A percentile compares a stretch with the other conserved stretches of the same genome.
These are phyloP conservation scores for Phytophthora sp. DNA, from an alignment of 352 stramenopile species.

Conservation along the genomic window DNA sequence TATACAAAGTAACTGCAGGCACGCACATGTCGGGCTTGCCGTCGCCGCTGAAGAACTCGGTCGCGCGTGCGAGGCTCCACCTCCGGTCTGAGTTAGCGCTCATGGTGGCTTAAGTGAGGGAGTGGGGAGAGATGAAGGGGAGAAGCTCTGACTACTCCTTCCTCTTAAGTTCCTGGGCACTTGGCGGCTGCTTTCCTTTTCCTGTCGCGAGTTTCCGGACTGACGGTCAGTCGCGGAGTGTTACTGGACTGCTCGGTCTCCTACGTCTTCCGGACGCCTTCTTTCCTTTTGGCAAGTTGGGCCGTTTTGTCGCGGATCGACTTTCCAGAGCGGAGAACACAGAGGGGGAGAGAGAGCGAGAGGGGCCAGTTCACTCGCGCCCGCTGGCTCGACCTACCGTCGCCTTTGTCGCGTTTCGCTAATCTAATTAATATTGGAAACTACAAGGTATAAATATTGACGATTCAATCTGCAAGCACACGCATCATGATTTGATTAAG, in stretches of 20 bases:
- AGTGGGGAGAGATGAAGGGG: neutral
- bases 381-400: constrained; percentile 30
- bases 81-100: constrained; percentile 69
- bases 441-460: no score
- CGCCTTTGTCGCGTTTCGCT: neutral
- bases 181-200: constrained; percentile 5
- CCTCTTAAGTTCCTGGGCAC: no score
- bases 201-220: constrained; percentile 17
- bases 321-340: constrained; percentile 31
- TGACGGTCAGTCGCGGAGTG: no score
- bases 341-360: constrained; percentile 37
- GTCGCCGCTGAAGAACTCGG: constrained; percentile 89
- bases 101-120: constrained; percentile 35
- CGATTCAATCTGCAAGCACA: no score
- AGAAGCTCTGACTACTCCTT: no score
- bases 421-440: no score
- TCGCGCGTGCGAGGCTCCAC: constrained; percentile 87
- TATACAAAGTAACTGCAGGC: neutral
- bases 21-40: constrained; percentile 87
- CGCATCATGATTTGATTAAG: no score
- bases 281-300: constrained; percentile 33
- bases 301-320: constrained; percentile 40
- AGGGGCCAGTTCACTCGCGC: constrained; percentile 31
- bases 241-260: neutral
- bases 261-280: constrained; percentile 29